Conservation (phyloP, 2,329 filamentous ascomycete genomes). For the Camptophora hylomeconis region DNA sequence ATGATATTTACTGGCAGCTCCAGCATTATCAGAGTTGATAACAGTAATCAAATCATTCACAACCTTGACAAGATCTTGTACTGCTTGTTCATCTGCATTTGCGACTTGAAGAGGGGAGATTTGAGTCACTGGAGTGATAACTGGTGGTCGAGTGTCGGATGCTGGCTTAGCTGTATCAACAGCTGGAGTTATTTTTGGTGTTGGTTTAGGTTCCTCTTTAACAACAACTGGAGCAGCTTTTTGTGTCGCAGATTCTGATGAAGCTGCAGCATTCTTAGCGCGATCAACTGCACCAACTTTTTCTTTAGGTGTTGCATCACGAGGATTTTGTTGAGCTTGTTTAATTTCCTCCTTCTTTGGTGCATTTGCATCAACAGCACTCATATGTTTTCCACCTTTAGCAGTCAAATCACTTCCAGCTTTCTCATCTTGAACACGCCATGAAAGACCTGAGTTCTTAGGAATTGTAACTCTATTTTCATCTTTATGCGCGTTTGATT, state of each 20-base stretch:
- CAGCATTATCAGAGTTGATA: slow-evolving; percentile 65
- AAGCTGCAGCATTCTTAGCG: slow-evolving; percentile 16
- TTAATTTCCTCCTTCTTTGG: slow-evolving; percentile 6
- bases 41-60: slow-evolving; percentile 92
- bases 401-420: slow-evolving; percentile 48
- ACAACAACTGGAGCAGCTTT: slow-evolving; percentile 16
- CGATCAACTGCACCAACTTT: slow-evolving; percentile 22
- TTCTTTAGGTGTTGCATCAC: slow-evolving; percentile 17
- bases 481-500: slow-evolving; percentile 33
- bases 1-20: slow-evolving; percentile 55
- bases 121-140: slow-evolving; percentile 39
- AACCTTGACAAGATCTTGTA: slow-evolving; percentile 88
- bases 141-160: slow-evolving; percentile 24
- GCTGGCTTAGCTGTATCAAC: slow-evolving; percentile 22
- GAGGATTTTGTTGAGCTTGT: slow-evolving; percentile 7
- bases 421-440: slow-evolving; percentile 55
- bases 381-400: slow-evolving; percentile 37
- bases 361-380: slow-evolving; percentile 21
- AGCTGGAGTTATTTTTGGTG: slow-evolving; percentile 9
- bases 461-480: slow-evolving; percentile 70
- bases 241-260: slow-evolving; percentile 17
- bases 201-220: slow-evolving; percentile 21
- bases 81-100: slow-evolving; percentile 69
- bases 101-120: slow-evolving; percentile 68
- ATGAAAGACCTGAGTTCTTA: slow-evolving; percentile 72